Base-by-base conservation (phyloP, 2,329 filamentous ascomycete genomes). In the Arthrobotrys megalospora region DNA sequence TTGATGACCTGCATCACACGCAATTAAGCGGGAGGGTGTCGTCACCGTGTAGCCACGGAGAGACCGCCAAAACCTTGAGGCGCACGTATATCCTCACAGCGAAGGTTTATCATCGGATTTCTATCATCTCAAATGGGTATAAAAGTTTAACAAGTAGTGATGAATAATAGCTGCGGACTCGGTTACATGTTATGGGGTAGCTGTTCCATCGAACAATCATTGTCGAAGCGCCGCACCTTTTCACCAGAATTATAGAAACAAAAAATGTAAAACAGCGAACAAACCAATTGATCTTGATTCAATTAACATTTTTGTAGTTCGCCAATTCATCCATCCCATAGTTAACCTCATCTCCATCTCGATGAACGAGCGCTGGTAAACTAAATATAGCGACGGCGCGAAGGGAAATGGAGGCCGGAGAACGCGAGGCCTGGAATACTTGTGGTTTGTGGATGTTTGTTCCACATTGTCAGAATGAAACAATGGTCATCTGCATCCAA, bases 1-100 rank as follows among this genome's bases (percentile, higher is more conserved):
- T 38, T 34, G 41, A 73, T 73, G 69, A 73, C 60, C 58, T 34
- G 69, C 69, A 60, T 73, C 45, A 66, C 48, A 66, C 69, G 69
- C 58, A 73, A 65, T 73, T 66, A 66, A 65, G 60, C 69, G 69
- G 69, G 50, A 73, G 60, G 68, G 69, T 73, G 69, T 73, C 58
- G 60, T 73, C 58, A 73, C 60, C 24, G 60, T 58, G 48, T 66
- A 65, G 60, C 41, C 43, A 55, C 34, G 43, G n/a, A 52, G 41
- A n/a, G 21, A 21, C 52, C 16, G 21, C 19, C 28, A 32, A 12
- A 53, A 14, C 50, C 28, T 52, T 28, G 28, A 52, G 47, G 14
- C 24, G 24, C 21, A 32, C 12, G 10, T 7, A 24, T 19, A 14
- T 50, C 11, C 53, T 11, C 28, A 58, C 28, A 16, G 7, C 28